Conservation (phyloP, 305 asterid species). For the Petunia hybrid region DNA sequence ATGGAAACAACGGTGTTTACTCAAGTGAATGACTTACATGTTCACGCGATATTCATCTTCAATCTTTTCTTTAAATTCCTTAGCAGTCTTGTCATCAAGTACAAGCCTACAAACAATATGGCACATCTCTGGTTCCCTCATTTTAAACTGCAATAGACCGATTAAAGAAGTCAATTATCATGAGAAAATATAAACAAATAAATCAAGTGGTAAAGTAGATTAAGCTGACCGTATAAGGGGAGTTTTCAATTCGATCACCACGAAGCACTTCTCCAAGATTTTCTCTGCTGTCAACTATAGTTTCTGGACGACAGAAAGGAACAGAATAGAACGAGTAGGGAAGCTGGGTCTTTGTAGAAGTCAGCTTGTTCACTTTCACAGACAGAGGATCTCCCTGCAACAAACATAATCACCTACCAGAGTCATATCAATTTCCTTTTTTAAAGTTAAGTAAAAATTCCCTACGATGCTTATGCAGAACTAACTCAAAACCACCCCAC, state of each 20-base stretch:
- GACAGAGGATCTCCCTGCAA: constrained; percentile 66
- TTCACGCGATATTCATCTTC: constrained; percentile 81
- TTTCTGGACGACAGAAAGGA: constrained; percentile 68
- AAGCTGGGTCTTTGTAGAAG: constrained; percentile 80
- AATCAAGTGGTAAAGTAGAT: constrained; percentile 30
- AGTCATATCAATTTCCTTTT: not conserved
- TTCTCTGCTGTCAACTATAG: constrained; percentile 75
- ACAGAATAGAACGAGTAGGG: constrained; percentile 79
- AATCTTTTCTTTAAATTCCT: constrained; percentile 72
- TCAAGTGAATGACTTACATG: constrained; percentile 54
- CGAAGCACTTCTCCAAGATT: constrained; percentile 91
- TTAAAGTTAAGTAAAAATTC: not conserved
- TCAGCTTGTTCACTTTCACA: constrained; percentile 82
- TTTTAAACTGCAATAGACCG: constrained; percentile 62
- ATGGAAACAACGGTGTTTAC: not conserved
- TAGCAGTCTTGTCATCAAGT: constrained; percentile 73
- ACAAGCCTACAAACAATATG: constrained; percentile 58
- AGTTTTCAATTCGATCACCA: constrained; percentile 85
- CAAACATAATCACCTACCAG: constrained; percentile 29
- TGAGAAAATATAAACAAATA: constrained; percentile 14
- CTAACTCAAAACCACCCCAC: not conserved
- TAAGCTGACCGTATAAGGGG: constrained; percentile 63
- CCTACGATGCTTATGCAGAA: not conserved
- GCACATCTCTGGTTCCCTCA: constrained; percentile 89
- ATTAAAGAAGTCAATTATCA: constrained; percentile 33